These are phyloP conservation scores for Neopestalotiopsis sp. DNA, from an alignment of 2,329 filamentous ascomycete genomes.

Conservation along the genomic window DNA sequence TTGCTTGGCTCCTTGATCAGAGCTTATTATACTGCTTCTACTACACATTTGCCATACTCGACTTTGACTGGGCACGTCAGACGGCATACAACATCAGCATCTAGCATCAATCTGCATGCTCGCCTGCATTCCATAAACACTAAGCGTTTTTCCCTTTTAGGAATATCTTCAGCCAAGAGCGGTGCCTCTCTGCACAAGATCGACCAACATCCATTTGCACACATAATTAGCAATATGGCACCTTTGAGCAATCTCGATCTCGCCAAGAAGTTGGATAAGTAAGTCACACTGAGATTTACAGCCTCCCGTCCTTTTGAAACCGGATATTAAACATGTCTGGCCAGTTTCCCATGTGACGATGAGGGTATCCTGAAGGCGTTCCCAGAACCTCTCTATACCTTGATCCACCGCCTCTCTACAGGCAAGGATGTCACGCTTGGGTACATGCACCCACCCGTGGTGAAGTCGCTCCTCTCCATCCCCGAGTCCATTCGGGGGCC, in stretches of 20 bases:
- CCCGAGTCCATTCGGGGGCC: constrained; percentile 59
- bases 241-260: constrained; percentile 54
- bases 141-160: background rate
- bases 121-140: background rate
- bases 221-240: constrained; percentile 16
- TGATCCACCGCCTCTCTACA: constrained; percentile 42
- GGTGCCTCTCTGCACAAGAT: background rate
- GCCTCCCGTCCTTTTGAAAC: background rate
- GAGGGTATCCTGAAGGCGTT: constrained; percentile 56
- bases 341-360: constrained; percentile 79
- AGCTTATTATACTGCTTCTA: background rate
- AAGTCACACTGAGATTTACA: constrained; percentile 34
- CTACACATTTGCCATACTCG: background rate
- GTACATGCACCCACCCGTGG: constrained; percentile 59
- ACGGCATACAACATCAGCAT: background rate
- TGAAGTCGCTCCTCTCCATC: constrained; percentile 53
- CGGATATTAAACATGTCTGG: constrained; percentile 7
- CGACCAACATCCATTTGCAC: background rate
- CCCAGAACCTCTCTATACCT: constrained; percentile 68
- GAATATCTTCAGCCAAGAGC: background rate
- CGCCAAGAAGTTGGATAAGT: constrained; percentile 61
- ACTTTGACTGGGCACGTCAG: background rate
- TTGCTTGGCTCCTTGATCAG: background rate
- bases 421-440: constrained; percentile 51
- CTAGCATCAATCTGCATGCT: background rate